Evolutionary conservation across 1,139 yeast genomes (phyloP).

Genomic region (Hansenula lynferdii): DNA sequence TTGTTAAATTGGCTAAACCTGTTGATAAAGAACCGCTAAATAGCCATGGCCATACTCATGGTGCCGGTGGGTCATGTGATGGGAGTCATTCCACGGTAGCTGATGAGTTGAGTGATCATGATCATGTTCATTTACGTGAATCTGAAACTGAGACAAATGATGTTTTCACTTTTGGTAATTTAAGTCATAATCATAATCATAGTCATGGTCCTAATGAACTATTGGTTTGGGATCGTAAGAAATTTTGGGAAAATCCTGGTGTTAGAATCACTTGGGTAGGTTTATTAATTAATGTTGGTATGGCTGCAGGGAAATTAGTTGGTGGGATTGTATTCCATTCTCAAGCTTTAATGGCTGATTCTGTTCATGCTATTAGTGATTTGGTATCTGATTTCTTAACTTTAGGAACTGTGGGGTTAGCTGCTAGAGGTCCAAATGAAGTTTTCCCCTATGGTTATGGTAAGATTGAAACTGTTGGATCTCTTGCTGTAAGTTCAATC

Average conservation of each 20-base stretch:
- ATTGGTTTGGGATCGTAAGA: conserved; percentile 32
- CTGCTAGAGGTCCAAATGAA: conserved; percentile 58
- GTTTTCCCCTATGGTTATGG: conserved; percentile 88
- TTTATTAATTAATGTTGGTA: conserved; percentile 69
- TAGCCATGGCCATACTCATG: conserved; percentile 20
- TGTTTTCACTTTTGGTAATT: conserved; percentile 25
- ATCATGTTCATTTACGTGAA: conserved; percentile 32
- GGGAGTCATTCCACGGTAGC: conserved; percentile 1
- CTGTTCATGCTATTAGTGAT: conserved; percentile 88
- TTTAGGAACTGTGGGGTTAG: conserved; percentile 79
- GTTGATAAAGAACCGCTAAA: not conserved
- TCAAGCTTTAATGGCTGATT: conserved; percentile 90
- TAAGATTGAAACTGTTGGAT: conserved; percentile 87
- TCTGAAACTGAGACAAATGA: conserved; percentile 35
- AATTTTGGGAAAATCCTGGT: conserved; percentile 64
- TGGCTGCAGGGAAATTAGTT: conserved; percentile 81
- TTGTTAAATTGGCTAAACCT: not conserved
- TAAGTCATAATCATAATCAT: conserved; percentile 29
- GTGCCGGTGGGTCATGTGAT: conserved; percentile 5
- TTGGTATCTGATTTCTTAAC: conserved; percentile 87
- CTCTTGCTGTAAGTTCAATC: conserved; percentile 80
- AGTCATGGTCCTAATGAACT: conserved; percentile 32
- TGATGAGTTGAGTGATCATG: conserved; percentile 25
- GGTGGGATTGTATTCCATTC: conserved; percentile 95
- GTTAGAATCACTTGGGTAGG: conserved; percentile 95